These are phyloP conservation scores for Mortierella alpina DNA, from an alignment of 192 early-diverging fungal genomes.

Conservation along the genomic window DNA sequence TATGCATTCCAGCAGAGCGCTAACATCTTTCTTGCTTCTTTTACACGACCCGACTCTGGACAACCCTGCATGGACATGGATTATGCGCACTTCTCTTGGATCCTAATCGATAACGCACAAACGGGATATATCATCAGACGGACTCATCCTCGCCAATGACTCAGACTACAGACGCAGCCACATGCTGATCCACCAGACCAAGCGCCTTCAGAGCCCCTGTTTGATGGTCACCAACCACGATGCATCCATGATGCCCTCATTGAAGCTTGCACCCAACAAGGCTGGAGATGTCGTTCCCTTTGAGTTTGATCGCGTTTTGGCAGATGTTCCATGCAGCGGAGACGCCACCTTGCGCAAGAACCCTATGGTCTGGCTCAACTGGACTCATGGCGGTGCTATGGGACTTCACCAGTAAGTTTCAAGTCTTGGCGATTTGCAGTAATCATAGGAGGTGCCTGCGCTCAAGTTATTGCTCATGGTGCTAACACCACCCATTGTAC, in stretches of 20 bases:
- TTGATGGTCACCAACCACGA: slow-evolving; percentile 97
- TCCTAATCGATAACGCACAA: neutral
- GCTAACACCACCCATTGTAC: neutral
- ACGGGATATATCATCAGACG: slow-evolving; percentile 54
- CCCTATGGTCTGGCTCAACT: slow-evolving; percentile 89
- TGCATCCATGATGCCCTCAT: slow-evolving; percentile 64
- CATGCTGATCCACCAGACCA: slow-evolving; percentile 96
- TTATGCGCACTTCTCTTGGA: neutral
- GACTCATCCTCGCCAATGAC: slow-evolving; percentile 97
- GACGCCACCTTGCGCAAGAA: slow-evolving; percentile 99
- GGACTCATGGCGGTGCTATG: slow-evolving; percentile 80
- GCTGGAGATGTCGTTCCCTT: slow-evolving; percentile 59
- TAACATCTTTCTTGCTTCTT: neutral
- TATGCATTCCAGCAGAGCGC: no score
- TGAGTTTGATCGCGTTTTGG: slow-evolving; percentile 96
- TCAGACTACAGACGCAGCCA: slow-evolving; percentile 89
- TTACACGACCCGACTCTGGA: neutral
- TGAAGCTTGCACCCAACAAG: slow-evolving; percentile 44
- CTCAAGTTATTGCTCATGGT: neutral
- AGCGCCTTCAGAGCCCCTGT: slow-evolving; percentile 92
- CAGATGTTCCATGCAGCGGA: slow-evolving; percentile 98
- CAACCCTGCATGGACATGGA: neutral
- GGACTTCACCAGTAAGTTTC: slow-evolving; percentile 75
- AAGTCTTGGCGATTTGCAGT: neutral
- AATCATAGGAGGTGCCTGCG: neutral